These are phyloP conservation scores for Thermochaetoides thermophila DNA, from an alignment of 495 filamentous ascomycete species.

Conservation along the genomic window DNA sequence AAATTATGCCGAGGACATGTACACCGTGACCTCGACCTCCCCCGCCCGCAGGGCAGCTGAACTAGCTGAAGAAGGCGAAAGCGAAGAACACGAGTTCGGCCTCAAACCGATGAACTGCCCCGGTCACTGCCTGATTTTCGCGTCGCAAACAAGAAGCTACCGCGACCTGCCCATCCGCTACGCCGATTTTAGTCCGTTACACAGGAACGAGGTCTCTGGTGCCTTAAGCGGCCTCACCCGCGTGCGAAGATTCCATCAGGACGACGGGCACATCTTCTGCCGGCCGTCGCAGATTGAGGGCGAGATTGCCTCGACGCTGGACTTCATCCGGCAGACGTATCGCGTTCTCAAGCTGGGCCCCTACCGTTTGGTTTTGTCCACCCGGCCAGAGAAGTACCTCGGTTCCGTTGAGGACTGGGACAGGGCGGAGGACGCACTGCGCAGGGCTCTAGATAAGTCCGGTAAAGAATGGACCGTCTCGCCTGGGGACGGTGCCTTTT, in stretches of 20 bases:
- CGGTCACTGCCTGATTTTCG: conserved; percentile 82
- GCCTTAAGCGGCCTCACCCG: conserved; percentile 75
- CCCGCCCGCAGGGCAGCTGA: conserved; percentile 26
- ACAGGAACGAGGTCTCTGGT: conserved; percentile 82
- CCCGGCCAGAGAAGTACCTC: conserved; percentile 68
- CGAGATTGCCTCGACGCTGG: conserved; percentile 65
- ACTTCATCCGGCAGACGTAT: conserved; percentile 71
- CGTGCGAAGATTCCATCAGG: conserved; percentile 87
- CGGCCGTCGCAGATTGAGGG: conserved; percentile 64
- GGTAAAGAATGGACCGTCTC: conserved; percentile 56
- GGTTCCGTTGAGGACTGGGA: conserved; percentile 72
- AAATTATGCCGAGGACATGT: conserved; percentile 94
- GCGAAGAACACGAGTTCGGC: conserved; percentile 57
- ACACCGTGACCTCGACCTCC: conserved; percentile 54
- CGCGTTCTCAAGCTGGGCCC: conserved; percentile 55
- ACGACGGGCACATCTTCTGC: conserved; percentile 93
- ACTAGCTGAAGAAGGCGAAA: conserved; percentile 27
- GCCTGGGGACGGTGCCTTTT: conserved; percentile 81
- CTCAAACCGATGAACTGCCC: conserved; percentile 97
- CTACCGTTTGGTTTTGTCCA: conserved; percentile 68
- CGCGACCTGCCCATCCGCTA: conserved; percentile 78
- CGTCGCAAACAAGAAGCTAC: conserved; percentile 54
- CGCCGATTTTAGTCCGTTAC: conserved; percentile 83
- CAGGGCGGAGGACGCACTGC: conserved; percentile 59
- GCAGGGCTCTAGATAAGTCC: conserved; percentile 48